Percentiles rank a stretch among this genome's conserved stretches.
These are phyloP conservation scores for Penicillium sp. DNA, from an alignment of 2,329 filamentous ascomycete genomes.

Conservation along the genomic window DNA sequence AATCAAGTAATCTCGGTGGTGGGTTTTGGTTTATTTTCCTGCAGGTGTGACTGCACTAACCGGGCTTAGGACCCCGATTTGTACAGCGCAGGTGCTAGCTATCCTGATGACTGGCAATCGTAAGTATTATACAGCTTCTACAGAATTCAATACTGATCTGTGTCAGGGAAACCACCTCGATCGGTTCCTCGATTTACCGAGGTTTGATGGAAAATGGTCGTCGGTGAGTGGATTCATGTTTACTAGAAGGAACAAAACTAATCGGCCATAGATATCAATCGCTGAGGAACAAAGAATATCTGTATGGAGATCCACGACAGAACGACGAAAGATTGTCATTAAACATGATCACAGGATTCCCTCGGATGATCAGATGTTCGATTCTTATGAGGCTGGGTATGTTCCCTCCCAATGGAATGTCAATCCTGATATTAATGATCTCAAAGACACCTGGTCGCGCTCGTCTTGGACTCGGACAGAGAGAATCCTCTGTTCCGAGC, in stretches of 20 bases:
- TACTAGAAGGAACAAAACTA: neutral
- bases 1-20: neutral
- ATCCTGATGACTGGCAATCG: slow-evolving; percentile 18
- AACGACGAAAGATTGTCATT: neutral
- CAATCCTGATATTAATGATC: neutral
- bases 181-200: slow-evolving; percentile 16
- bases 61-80: slow-evolving; percentile 8
- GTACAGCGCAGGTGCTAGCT: neutral
- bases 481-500: slow-evolving; percentile 15
- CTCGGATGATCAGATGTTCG: slow-evolving; percentile 17
- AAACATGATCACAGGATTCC: slow-evolving; percentile 5
- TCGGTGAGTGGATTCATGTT: slow-evolving; percentile 1
- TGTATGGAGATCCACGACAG: slow-evolving; percentile 1
- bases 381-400: slow-evolving; percentile 20
- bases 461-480: slow-evolving; percentile 12
- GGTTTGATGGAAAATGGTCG: slow-evolving; percentile 17
- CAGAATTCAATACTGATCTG: neutral
- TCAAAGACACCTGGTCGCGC: slow-evolving; percentile 11
- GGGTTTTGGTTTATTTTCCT: neutral
- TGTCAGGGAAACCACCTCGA: slow-evolving; percentile 14
- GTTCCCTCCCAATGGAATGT: neutral
- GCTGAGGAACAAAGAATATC: slow-evolving; percentile 10
- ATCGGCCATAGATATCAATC: slow-evolving; percentile 15
- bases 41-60: neutral
- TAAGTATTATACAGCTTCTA: neutral